These are phyloP conservation scores for Verticillium alfalfae DNA, from an alignment of 2,329 filamentous ascomycete species.

Conservation along the genomic window DNA sequence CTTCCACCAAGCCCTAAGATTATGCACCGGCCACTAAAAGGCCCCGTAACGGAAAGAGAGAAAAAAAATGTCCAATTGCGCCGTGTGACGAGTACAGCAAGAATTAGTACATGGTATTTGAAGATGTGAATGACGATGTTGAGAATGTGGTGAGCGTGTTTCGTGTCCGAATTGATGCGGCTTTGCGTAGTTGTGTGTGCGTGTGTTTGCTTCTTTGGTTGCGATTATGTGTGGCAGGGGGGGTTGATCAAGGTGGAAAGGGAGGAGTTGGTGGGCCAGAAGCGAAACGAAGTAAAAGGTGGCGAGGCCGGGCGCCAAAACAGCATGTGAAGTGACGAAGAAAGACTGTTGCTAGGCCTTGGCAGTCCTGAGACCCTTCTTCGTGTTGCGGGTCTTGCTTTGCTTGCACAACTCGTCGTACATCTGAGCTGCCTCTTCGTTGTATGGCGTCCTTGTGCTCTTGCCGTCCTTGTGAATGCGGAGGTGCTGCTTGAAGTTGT, in stretches of 20 bases:
- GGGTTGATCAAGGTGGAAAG: neutral
- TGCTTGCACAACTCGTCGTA: constrained; percentile 13
- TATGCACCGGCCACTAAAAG: neutral
- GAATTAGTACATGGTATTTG: constrained; percentile 2
- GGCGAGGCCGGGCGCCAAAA: neutral
- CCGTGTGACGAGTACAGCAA: neutral
- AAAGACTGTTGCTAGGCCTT: neutral
- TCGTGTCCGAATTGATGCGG: neutral
- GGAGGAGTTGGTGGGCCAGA: neutral
- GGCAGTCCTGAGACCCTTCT: neutral
- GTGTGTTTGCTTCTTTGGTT: neutral
- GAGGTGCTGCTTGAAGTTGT: constrained; percentile 16
- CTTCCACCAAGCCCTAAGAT: neutral
- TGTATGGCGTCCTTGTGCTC: constrained; percentile 12
- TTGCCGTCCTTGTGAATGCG: constrained; percentile 14
- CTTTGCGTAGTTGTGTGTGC: neutral
- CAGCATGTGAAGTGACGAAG: neutral
- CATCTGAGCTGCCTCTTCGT: constrained; percentile 10
- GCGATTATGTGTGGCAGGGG: neutral
- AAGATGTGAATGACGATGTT: neutral
- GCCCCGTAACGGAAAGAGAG: neutral
- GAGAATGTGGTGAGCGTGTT: neutral
- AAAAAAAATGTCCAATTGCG: neutral
- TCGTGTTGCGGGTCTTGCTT: constrained; percentile 12
- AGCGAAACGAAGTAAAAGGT: neutral